Conservation (phyloP, 1,284 basidiomycete species). For the Malassezia obtusa region DNA sequence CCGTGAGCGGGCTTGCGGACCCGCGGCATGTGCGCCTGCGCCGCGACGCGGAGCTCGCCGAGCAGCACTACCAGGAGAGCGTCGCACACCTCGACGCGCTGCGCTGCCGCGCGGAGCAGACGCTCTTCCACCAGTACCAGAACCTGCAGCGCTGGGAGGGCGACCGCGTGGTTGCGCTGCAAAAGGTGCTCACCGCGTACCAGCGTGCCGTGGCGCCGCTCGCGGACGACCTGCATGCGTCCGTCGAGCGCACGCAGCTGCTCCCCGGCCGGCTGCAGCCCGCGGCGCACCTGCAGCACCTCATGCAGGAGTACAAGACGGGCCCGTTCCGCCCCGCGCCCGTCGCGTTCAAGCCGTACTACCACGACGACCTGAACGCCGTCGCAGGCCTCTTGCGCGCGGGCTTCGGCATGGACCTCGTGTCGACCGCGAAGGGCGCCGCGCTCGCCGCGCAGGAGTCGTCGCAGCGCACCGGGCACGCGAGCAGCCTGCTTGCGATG, state of each 20-base stretch:
- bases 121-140: slow-evolving; percentile 35
- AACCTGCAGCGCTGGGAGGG: slow-evolving; percentile 36
- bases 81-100: slow-evolving; percentile 34
- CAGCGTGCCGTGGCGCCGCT: slow-evolving; percentile 19
- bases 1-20: slow-evolving; percentile 34
- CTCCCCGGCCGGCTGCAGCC: slow-evolving; percentile 8
- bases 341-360: slow-evolving; percentile 41
- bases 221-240: slow-evolving; percentile 21
- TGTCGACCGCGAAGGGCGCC: slow-evolving; percentile 24
- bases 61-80: slow-evolving; percentile 30
- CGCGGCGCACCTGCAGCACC: slow-evolving; percentile 17
- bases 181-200: slow-evolving; percentile 27
- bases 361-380: slow-evolving; percentile 38
- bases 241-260: slow-evolving; percentile 7
- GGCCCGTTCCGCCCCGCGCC: slow-evolving; percentile 38
- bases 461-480: background rate
- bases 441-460: slow-evolving; percentile 23
- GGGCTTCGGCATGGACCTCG: slow-evolving; percentile 42
- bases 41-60: slow-evolving; percentile 36
- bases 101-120: slow-evolving; percentile 35
- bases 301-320: slow-evolving; percentile 29
- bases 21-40: slow-evolving; percentile 35
- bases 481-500: slow-evolving; percentile 14
- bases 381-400: slow-evolving; percentile 24
- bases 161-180: slow-evolving; percentile 37